Evolutionary conservation across 2,329 filamentous ascomycete species (phyloP).

Genomic region (Penicillium palitans): DNA sequence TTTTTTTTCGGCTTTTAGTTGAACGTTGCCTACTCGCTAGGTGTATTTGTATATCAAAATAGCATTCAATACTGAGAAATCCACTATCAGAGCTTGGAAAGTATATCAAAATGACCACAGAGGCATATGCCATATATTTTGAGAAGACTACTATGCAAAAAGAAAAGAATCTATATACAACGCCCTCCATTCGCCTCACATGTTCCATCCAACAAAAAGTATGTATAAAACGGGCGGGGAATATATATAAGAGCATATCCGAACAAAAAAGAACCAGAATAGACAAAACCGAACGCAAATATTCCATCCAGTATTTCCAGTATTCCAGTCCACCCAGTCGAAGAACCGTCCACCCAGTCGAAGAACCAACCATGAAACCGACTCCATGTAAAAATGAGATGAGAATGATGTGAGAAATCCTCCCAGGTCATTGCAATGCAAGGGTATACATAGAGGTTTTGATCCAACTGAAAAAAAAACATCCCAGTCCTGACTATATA

Average conservation of each 20-base stretch:
- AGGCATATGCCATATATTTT: background rate
- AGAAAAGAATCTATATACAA: conserved; percentile 7
- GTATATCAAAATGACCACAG: background rate
- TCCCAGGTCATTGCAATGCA: conserved; percentile 21
- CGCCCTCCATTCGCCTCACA: conserved; percentile 7
- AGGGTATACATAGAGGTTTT: conserved; percentile 18
- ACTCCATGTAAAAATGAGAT: conserved; percentile 19
- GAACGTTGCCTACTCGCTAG: background rate
- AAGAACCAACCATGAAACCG: conserved; percentile 13
- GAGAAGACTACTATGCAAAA: conserved; percentile 2
- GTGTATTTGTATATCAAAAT: background rate
- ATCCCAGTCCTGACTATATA: conserved; percentile 1
- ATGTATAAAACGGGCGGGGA: conserved; percentile 14
- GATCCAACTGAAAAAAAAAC: conserved; percentile 4
- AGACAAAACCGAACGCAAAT: background rate
- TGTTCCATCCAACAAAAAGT: conserved; percentile 4
- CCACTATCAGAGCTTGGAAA: background rate
- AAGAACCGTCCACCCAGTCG: conserved; percentile 1
- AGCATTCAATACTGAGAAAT: background rate
- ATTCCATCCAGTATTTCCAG: conserved; percentile 3
- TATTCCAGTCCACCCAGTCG: conserved; percentile 1
- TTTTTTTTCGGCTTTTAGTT: background rate
- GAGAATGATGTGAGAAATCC: conserved; percentile 16
- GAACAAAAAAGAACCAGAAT: background rate
- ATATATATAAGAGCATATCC: conserved; percentile 9